Evolutionary conservation across 2,329 filamentous ascomycete species (phyloP).

Genomic region (Arthrobotrys entomopaga): DNA sequence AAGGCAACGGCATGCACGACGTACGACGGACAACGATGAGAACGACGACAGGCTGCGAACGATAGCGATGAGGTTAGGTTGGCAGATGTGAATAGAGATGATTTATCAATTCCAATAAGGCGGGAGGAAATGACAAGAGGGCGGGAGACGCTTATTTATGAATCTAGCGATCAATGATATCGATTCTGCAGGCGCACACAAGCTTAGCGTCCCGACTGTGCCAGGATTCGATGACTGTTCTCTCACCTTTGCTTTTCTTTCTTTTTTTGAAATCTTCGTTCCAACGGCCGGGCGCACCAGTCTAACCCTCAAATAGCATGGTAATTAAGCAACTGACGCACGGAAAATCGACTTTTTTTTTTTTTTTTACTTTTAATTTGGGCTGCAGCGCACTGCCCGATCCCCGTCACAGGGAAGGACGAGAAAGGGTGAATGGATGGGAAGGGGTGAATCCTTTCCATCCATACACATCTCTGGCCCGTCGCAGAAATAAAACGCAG

Average conservation of each 20-base stretch:
- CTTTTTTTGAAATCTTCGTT: neutral
- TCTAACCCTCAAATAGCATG: neutral
- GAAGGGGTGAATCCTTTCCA: conserved; percentile 10
- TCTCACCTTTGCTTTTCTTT: neutral
- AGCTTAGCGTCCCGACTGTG: neutral
- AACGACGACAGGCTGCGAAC: neutral
- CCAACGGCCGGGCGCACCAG: neutral
- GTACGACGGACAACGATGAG: neutral
- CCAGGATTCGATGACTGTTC: conserved; percentile 32
- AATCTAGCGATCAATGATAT: conserved; percentile 31
- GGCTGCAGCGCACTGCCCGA: conserved; percentile 40
- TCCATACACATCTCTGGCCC: neutral
- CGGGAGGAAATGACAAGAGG: conserved; percentile 24
- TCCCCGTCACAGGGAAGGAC: conserved; percentile 22
- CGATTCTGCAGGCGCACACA: conserved; percentile 35
- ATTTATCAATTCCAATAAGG: conserved; percentile 14
- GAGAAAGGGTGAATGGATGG: neutral
- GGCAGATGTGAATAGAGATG: neutral
- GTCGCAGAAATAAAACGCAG: neutral
- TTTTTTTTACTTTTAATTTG: conserved; percentile 19
- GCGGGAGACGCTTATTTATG: conserved; percentile 38
- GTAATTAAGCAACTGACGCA: neutral
- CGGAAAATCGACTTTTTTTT: conserved; percentile 34
- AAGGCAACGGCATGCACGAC: neutral
- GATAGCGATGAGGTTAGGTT: neutral